Percentiles rank a stretch among this genome's conserved stretches.
These are phyloP conservation scores for Eleusine coracana DNA, from an alignment of 176 grass and related monocot genomes.

Conservation along the genomic window DNA sequence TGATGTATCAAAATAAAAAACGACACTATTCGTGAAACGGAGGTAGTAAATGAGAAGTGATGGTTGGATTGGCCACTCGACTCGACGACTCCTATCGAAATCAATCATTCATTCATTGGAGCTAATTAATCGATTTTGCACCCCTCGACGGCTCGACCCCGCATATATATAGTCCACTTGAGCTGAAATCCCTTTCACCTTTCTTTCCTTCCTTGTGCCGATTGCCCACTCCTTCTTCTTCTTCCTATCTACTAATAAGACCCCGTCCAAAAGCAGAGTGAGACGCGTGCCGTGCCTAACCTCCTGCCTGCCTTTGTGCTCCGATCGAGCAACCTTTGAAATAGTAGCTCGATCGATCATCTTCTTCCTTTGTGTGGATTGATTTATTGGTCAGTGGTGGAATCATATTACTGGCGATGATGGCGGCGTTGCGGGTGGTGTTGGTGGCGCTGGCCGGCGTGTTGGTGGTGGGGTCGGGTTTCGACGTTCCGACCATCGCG, in stretches of 20 bases:
- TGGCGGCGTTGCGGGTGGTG: background rate
- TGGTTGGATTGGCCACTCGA: background rate
- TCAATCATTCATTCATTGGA: background rate
- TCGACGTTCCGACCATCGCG: slow-evolving; percentile 29
- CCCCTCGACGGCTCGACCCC: no score
- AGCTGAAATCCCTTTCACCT: background rate
- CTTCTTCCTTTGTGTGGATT: no score
- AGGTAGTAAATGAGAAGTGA: no score
- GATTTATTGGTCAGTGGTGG: no score
- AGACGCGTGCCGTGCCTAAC: background rate
- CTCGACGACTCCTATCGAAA: background rate
- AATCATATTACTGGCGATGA: no score
- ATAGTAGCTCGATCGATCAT: no score
- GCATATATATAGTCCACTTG: background rate
- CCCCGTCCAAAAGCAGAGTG: background rate
- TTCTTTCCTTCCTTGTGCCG: background rate
- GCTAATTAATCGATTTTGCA: background rate
- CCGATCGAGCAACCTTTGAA: no score
- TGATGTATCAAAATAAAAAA: no score
- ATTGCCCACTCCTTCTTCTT: background rate
- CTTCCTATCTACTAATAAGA: background rate
- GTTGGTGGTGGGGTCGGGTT: background rate
- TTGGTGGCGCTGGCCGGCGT: background rate
- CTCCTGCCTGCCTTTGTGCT: background rate
- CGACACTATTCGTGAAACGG: no score